phyloP scores from a whole-genome alignment of 192 early-diverging fungal genomes.

The Backusella parvicylindrica region DNA sequence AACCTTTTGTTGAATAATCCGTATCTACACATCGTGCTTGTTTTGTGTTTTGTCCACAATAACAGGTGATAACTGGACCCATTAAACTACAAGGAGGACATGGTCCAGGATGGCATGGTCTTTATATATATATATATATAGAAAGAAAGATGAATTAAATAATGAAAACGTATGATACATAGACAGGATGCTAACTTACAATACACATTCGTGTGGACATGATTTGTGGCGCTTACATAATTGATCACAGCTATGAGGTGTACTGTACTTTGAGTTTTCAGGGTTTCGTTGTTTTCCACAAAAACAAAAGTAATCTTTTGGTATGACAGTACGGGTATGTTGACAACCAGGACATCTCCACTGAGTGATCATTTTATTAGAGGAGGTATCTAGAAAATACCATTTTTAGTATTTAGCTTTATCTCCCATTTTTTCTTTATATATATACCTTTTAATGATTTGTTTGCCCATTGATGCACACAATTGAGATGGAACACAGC shows the following conservation, averaged over 20 bases:
- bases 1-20: conserved; percentile 58
- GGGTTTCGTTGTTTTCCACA: conserved; percentile 82
- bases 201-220: conserved; percentile 78
- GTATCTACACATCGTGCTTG: conserved; percentile 74
- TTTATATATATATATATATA: conserved; percentile 8
- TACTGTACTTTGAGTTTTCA: conserved; percentile 53
- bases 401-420: no score
- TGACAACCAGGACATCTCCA: conserved; percentile 97
- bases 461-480: conserved; percentile 74
- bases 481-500: conserved; percentile 90
- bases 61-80: conserved; percentile 74
- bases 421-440: no score
- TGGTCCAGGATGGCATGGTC: conserved; percentile 91
- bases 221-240: conserved; percentile 61
- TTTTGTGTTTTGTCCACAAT: conserved; percentile 69
- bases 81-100: conserved; percentile 86
- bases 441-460: conserved; percentile 53
- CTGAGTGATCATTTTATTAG: conserved; percentile 24
- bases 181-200: conserved; percentile 46
- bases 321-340: conserved; percentile 58
- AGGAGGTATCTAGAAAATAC: conserved; percentile 30
- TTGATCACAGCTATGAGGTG: conserved; percentile 85
- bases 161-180: no score
- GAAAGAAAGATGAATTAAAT: no score
- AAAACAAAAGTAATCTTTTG: conserved; percentile 80